Conservation (phyloP, 352 stramenopile species). For the Phytopythium montanum region DNA sequence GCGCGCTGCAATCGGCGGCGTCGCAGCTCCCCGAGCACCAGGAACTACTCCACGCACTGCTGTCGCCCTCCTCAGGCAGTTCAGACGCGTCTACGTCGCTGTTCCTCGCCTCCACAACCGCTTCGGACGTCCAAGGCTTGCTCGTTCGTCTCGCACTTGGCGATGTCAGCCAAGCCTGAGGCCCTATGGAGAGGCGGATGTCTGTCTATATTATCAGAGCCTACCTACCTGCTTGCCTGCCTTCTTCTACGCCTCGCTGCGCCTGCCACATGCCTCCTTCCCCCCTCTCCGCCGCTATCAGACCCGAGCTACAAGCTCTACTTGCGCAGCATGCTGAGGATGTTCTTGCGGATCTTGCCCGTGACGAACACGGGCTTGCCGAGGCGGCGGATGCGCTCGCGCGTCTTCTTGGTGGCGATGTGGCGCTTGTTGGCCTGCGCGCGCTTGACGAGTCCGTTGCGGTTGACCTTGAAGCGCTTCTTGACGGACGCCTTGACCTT, state of each 20-base stretch:
- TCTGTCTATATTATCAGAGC: conserved; percentile 5
- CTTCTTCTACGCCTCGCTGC: no score
- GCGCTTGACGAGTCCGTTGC: conserved; percentile 76
- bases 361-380: conserved; percentile 68
- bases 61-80: neutral
- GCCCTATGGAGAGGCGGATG: neutral
- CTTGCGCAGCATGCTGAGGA: conserved; percentile 67
- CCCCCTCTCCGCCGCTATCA: neutral
- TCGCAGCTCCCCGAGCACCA: neutral
- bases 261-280: neutral
- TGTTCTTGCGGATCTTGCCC: conserved; percentile 82
- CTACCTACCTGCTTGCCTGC: neutral
- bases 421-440: conserved; percentile 80
- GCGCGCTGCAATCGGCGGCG: neutral
- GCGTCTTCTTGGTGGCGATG: conserved; percentile 84
- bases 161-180: neutral
- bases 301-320: conserved; percentile 3
- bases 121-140: neutral
- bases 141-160: neutral
- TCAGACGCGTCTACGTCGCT: neutral
- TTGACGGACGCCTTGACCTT: conserved; percentile 81
- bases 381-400: conserved; percentile 69
- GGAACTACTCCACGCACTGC: neutral
- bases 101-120: neutral
- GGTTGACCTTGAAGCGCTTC: conserved; percentile 84